Evolutionary conservation across 306 rosid species (phyloP), one percentile per base, ranked within the genome.

Genomic region (Lathyrus tuberosus): DNA sequence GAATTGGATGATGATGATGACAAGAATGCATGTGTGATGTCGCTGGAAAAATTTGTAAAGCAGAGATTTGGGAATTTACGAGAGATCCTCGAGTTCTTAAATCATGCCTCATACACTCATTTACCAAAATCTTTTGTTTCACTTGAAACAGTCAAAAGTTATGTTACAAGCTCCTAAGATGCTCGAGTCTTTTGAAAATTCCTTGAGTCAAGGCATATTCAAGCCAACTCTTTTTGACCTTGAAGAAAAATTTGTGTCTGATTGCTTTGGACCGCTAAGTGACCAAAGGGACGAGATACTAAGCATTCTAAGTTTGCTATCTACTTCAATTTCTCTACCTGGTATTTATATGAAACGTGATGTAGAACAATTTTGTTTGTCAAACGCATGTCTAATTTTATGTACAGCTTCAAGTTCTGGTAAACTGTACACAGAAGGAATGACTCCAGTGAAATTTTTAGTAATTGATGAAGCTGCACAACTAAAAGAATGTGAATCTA

Each of bases 381-480:
- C 42, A 37, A 63, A 76, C 4, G 74, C 79, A 1, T 30, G 69
- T 46, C 41, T 76, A 9, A 16, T 83, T 35, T 76, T 78, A 5
- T 79, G 84, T 5, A 83, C 93, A 0, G 79, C 81, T 6, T 73
- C 93, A 5, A 37, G 84, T 63, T 80, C 89, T 38, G 4, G 57
- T 5, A 85, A 71, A 16, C 35, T 85, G 63, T 52, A 48, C 66
- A 6, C 22, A 1, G 3, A 38, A 47, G 72, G 5, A 18, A 62
- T 18, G 65, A 6, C 28, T 3, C 9, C 5, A 0, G 37, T 83
- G 1, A 67, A 73, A 24, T 71, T 76, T 57, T 16, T 85, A 62
- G 79, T 85, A 5, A 78, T 88, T 35, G 90, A 88, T 75, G 94
- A 88, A 65, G 88, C 87, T 10, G 90, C 86, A 4, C 84, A 82